Evolutionary conservation across 2,329 filamentous ascomycete genomes (phyloP), one percentile per base, ranked within the genome.

Genomic region (Aspergillus alliaceus): DNA sequence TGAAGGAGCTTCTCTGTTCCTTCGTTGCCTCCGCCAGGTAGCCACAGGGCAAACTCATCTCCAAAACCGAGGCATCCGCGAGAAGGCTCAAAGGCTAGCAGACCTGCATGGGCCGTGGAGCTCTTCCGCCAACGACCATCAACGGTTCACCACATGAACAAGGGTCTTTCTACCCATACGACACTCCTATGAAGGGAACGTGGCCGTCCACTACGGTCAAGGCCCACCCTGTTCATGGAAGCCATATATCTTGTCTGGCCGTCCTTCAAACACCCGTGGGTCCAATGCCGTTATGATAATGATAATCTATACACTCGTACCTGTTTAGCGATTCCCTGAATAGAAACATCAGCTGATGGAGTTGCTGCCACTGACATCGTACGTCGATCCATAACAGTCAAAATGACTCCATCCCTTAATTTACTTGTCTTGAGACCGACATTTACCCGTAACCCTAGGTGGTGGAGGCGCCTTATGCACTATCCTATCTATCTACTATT

Each of bases 1-100:
- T 72, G 69, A 71, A 15, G 8, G 27, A 14, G 40, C 3, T 44
- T 25, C 40, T n/a, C 22, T 12, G 6, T 27, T 27, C 22, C 15
- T 27, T 27, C 40, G 6, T 35, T 35, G 11, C 32, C 32, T 35
- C 6, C 15, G 12, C 12, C 40, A 29, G 22, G 20, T 15, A 15
- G 22, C 20, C 39, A 42, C 6, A 44, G 40, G 15, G 24, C 24
- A 18, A n/a, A 27, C 22, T 44, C 40, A 15, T 27, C 15, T 22
- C 22, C 22, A 7, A 44, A 15, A n/a, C 40, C n/a, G 9, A 29
- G 40, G 24, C 24, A 18, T 25, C 22, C 8, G 15, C 24, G 40
- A 44, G 22, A 44, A 29, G 15, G 40, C 24, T 25, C 2, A 15
- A 24, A 25, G 12, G 22, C 39, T 25, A 9, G 14, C 39, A 42